A percentile compares a stretch with the other conserved stretches of the same genome.
Evolutionary conservation across 495 filamentous ascomycete species (phyloP).

Genomic region (Aspergillus conjunctus): DNA sequence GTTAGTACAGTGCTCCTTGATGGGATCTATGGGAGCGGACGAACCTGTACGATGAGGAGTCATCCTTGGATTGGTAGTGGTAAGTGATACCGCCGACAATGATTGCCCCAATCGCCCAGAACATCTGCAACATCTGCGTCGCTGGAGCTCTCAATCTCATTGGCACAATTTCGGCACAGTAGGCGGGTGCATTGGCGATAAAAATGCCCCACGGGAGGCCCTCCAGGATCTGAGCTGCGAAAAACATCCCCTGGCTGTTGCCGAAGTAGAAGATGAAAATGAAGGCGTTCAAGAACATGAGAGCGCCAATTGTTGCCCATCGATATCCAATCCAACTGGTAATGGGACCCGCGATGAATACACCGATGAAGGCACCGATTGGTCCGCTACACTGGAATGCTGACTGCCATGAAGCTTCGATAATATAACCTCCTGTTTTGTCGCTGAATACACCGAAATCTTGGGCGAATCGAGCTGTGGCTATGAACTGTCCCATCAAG

Average conservation of each 20-base stretch:
- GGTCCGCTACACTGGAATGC: constrained; percentile 48
- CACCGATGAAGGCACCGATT: constrained; percentile 66
- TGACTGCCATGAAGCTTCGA: constrained; percentile 35
- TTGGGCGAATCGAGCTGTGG: constrained; percentile 37
- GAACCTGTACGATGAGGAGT: constrained; percentile 46
- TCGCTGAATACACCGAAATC: constrained; percentile 39
- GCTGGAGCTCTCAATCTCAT: constrained; percentile 63
- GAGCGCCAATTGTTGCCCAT: constrained; percentile 63
- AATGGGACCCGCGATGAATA: constrained; percentile 66
- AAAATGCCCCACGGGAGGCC: constrained; percentile 77
- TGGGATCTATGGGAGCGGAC: constrained; percentile 34
- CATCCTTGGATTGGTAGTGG: constrained; percentile 47
- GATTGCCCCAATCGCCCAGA: constrained; percentile 70
- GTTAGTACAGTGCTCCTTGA: constrained; percentile 38
- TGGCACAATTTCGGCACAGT: constrained; percentile 71
- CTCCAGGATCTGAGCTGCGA: constrained; percentile 49
- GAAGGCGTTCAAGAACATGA: constrained; percentile 61
- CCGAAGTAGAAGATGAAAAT: constrained; percentile 70
- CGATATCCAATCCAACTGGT: constrained; percentile 67
- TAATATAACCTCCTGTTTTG: constrained; percentile 32
- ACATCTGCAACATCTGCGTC: constrained; percentile 72
- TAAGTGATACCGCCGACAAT: constrained; percentile 69
- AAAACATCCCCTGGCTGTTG: constrained; percentile 17
- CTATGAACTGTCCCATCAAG: constrained; percentile 48
- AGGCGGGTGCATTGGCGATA: constrained; percentile 71